A percentile compares a stretch with the other conserved stretches of the same genome.
Evolutionary conservation across 106 monocot species (phyloP).

Genomic region (Dendrobium huoshanense): DNA sequence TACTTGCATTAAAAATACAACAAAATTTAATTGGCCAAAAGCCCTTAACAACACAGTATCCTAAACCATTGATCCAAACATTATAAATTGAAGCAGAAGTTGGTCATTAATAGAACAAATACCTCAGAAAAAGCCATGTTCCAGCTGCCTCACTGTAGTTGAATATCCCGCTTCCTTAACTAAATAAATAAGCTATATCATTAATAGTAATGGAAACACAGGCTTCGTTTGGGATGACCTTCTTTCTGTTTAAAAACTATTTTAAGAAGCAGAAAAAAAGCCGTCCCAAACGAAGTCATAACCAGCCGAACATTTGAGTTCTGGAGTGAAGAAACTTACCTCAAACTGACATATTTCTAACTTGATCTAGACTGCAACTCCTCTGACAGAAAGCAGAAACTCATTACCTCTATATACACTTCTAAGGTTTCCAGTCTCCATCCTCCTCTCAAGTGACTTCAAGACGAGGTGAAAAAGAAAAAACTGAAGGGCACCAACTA

Average conservation of each 20-base stretch:
- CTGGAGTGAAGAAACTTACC: not conserved
- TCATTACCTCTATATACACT: conserved; percentile 10
- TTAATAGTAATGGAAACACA: not conserved
- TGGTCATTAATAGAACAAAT: not conserved
- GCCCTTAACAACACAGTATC: too few species aligned
- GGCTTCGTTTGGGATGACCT: too few species aligned
- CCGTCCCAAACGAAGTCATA: too few species aligned
- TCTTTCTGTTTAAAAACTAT: too few species aligned
- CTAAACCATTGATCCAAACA: too few species aligned
- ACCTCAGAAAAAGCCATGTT: not conserved
- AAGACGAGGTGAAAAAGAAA: conserved; percentile 15
- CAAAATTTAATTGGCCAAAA: too few species aligned
- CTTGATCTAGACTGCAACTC: not conserved
- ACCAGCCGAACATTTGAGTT: not conserved
- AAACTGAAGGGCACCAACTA: conserved; percentile 12
- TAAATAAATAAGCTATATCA: not conserved
- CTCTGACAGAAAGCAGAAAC: not conserved
- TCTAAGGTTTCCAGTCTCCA: not conserved
- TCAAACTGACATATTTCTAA: not conserved
- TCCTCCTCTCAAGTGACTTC: conserved; percentile 17
- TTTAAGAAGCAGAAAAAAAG: too few species aligned
- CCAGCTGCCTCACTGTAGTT: not conserved
- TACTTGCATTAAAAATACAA: too few species aligned
- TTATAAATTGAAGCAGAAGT: not conserved
- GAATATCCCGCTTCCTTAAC: not conserved